Evolutionary conservation across 2,329 filamentous ascomycete genomes (phyloP).

Genomic region (Zalaria obscura): DNA sequence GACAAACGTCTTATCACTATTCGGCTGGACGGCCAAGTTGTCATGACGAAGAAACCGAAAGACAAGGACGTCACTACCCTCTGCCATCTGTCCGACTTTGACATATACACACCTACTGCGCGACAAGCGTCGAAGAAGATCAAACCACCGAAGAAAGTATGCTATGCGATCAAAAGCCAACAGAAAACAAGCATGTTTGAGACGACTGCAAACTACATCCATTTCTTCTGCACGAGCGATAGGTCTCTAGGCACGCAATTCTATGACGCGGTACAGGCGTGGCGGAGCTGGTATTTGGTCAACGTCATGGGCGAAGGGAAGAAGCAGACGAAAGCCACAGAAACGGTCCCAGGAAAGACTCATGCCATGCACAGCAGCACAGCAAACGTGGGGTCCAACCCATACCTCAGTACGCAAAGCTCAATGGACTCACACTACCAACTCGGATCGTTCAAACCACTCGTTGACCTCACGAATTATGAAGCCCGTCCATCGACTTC

Average conservation of each 20-base stretch:
- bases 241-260: constrained; percentile 51
- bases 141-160: constrained; percentile 71
- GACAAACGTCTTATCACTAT: constrained; percentile 70
- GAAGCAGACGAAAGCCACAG: constrained; percentile 15
- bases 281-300: constrained; percentile 87
- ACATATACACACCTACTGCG: constrained; percentile 68
- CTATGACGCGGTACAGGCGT: constrained; percentile 56
- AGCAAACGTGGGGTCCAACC: constrained; percentile 12
- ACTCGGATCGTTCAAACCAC: constrained; percentile 51
- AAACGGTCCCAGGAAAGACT: constrained; percentile 11
- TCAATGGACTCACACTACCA: constrained; percentile 41
- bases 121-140: constrained; percentile 55
- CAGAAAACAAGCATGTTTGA: constrained; percentile 76
- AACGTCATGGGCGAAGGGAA: constrained; percentile 50
- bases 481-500: constrained; percentile 29
- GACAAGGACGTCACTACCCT: constrained; percentile 56
- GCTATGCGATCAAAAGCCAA: constrained; percentile 83
- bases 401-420: constrained; percentile 7
- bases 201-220: constrained; percentile 72
- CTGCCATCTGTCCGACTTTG: constrained; percentile 83
- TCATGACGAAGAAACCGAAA: constrained; percentile 54
- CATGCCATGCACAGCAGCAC: constrained; percentile 6
- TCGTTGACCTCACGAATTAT: constrained; percentile 49
- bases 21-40: constrained; percentile 55
- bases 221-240: constrained; percentile 81